A percentile compares a stretch with the other conserved stretches of the same genome.
These are phyloP conservation scores for Haplosporangium sp. DNA, from an alignment of 371 early-diverging fungal species.

Conservation along the genomic window DNA sequence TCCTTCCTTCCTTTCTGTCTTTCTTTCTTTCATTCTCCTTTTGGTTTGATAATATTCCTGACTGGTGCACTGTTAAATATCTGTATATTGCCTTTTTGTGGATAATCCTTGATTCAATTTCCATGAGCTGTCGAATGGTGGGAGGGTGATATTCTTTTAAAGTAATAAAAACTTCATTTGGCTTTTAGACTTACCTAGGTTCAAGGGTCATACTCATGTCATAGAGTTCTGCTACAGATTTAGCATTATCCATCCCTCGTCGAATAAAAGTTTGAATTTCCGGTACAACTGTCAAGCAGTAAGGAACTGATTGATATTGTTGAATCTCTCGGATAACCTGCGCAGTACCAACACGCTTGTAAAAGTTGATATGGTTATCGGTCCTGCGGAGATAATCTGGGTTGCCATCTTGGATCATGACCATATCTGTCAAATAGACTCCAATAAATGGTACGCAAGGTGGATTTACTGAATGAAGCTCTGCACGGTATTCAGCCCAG, in stretches of 20 bases:
- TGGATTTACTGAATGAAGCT: slow-evolving; percentile 87
- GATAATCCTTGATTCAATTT: neutral
- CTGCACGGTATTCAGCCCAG: slow-evolving; percentile 87
- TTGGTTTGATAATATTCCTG: no score
- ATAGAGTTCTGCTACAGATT: slow-evolving; percentile 76
- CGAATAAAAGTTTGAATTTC: slow-evolving; percentile 86
- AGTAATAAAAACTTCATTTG: no score
- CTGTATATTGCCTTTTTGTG: neutral
- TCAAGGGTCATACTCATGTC: slow-evolving; percentile 76
- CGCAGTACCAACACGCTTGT: slow-evolving; percentile 88
- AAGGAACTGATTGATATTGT: slow-evolving; percentile 92
- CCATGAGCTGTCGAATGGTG: neutral
- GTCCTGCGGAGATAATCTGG: slow-evolving; percentile 75
- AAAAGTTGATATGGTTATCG: slow-evolving; percentile 84
- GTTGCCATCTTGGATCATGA: slow-evolving; percentile 95
- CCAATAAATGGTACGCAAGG: slow-evolving; percentile 95
- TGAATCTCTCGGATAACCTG: slow-evolving; percentile 94
- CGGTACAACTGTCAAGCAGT: slow-evolving; percentile 78
- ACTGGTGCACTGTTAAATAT: no score
- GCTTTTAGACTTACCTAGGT: slow-evolving; percentile 63
- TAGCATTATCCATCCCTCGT: slow-evolving; percentile 66
- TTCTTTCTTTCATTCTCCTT: no score
- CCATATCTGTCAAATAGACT: slow-evolving; percentile 90
- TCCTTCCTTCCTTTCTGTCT: no score
- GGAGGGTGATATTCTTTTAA: no score